Percentiles rank a stretch among this genome's conserved stretches.
phyloP scores from a whole-genome alignment of 768 basidiomycete species.

The Suillus hirtellus region DNA sequence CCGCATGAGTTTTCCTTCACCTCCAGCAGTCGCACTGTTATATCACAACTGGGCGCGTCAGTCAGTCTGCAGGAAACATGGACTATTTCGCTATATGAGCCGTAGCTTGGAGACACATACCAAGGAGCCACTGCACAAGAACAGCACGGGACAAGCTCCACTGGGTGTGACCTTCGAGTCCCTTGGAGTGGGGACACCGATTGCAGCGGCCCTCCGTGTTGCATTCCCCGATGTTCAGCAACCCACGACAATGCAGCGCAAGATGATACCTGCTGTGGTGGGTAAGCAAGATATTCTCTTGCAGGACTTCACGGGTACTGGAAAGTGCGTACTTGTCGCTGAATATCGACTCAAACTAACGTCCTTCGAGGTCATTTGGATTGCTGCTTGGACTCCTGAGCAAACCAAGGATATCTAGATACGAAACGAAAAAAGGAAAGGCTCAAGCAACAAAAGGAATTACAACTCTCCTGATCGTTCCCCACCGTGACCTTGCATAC shows the following conservation, averaged over 20 bases:
- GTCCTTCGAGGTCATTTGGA: conserved; percentile 63
- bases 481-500: conserved; percentile 70
- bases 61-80: conserved; percentile 24
- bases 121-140: background rate
- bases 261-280: conserved; percentile 63
- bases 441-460: conserved; percentile 33
- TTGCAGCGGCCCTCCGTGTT: conserved; percentile 48
- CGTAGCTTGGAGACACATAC: conserved; percentile 25
- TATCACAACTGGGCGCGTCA: conserved; percentile 12
- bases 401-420: conserved; percentile 42
- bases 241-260: conserved; percentile 61
- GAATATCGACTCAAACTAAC: conserved; percentile 6
- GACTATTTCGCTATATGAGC: conserved; percentile 27
- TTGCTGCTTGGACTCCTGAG: conserved; percentile 65
- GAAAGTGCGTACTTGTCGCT: conserved; percentile 56
- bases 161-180: conserved; percentile 42
- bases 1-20: conserved; percentile 28
- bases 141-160: conserved; percentile 10
- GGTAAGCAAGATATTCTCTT: conserved; percentile 60
- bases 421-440: conserved; percentile 19
- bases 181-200: conserved; percentile 50
- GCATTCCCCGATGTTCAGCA: conserved; percentile 63
- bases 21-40: conserved; percentile 7
- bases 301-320: conserved; percentile 73
- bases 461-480: conserved; percentile 64